These are phyloP conservation scores for Haematococcus sp. DNA, from an alignment of 139 green algal species.

Conservation along the genomic window DNA sequence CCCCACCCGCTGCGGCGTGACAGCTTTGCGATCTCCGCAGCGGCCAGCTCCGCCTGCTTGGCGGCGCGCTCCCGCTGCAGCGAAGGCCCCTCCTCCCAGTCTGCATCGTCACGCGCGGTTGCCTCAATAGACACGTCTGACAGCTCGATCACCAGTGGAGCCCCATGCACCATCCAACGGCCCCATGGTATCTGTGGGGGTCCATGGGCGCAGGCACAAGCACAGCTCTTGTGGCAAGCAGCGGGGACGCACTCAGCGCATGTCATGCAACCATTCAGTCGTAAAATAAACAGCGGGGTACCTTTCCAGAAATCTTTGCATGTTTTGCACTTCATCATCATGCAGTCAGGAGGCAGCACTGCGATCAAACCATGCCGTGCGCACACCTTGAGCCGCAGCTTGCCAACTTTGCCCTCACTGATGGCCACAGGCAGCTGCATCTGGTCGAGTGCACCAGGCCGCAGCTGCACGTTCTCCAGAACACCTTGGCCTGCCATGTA, in stretches of 20 bases:
- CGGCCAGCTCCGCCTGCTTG: conserved; percentile 76
- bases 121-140: conserved; percentile 44
- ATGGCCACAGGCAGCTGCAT: conserved; percentile 58
- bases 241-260: too few relatives aligned
- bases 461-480: conserved; percentile 56
- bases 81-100: conserved; percentile 56
- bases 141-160: conserved; percentile 53
- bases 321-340: background rate
- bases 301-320: background rate
- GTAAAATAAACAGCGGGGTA: background rate
- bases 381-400: conserved; percentile 53
- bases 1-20: conserved; percentile 25
- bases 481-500: conserved; percentile 48
- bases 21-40: conserved; percentile 65
- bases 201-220: too few relatives aligned
- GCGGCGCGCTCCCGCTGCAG: conserved; percentile 22
- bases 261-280: too few relatives aligned
- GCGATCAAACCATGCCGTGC: too few relatives aligned
- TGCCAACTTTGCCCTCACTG: conserved; percentile 45
- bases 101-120: conserved; percentile 33
- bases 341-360: too few relatives aligned
- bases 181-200: conserved; percentile 59
- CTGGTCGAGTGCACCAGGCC: conserved; percentile 57
- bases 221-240: too few relatives aligned
- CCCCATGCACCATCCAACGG: conserved; percentile 35